These are phyloP conservation scores for Sicyos edulis DNA, from an alignment of 306 rosid genomes.

Conservation along the genomic window DNA sequence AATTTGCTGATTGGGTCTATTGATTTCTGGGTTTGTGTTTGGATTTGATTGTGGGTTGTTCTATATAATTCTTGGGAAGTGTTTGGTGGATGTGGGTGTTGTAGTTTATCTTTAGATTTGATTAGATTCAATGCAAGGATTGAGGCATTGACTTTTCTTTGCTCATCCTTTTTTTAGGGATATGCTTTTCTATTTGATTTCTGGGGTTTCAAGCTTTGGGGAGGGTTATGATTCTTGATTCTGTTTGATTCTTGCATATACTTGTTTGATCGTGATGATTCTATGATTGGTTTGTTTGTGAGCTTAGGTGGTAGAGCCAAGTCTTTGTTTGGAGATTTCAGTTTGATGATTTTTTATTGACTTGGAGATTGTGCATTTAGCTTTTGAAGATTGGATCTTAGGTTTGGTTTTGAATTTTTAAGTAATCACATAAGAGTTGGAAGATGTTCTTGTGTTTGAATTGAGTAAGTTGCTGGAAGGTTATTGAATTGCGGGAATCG, in stretches of 20 bases:
- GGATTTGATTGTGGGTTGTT: neutral
- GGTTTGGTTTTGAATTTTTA: constrained; percentile 22
- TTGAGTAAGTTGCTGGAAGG: constrained; percentile 21
- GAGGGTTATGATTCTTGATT: neutral
- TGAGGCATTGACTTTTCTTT: constrained; percentile 19
- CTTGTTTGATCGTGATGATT: neutral
- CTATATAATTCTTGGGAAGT: neutral
- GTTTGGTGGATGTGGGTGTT: constrained; percentile 15
- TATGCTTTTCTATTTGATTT: neutral
- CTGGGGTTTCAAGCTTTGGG: constrained; percentile 16
- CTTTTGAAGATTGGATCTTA: constrained; percentile 41
- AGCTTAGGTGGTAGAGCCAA: constrained; percentile 6
- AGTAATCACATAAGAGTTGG: constrained; percentile 27
- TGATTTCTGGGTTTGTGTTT: neutral
- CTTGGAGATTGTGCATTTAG: constrained; percentile 32
- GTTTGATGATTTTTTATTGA: constrained; percentile 38
- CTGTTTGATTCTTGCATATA: neutral
- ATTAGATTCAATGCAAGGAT: neutral
- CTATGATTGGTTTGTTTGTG: neutral
- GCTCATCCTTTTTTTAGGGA: neutral
- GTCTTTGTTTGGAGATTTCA: constrained; percentile 21
- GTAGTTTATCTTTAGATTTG: constrained; percentile 15
- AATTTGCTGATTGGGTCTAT: constrained; percentile 21
- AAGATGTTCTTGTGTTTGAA: constrained; percentile 41
- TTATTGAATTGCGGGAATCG: constrained; percentile 27